Evolutionary conservation across 805 yeast species (phyloP), one percentile per base, ranked within the genome.

Genomic region (Metschnikowia kunwiensis): DNA sequence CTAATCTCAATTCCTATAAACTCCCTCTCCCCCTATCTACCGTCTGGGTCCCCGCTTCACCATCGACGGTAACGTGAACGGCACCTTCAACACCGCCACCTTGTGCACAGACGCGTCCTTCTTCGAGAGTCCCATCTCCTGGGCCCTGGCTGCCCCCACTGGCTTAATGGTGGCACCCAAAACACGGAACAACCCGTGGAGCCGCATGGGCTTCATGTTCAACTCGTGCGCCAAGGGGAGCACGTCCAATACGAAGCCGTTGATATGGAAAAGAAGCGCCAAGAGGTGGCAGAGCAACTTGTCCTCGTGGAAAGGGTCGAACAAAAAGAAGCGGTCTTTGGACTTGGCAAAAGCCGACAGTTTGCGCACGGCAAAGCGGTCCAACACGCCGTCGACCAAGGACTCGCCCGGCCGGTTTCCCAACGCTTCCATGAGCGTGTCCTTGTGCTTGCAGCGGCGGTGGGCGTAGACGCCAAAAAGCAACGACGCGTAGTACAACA

Each of bases 251-350:
- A 74, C 67, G 63, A 78, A 91, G 42, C 76, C 79, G 57, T 86
- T 86, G 38, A 89, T 70, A 58, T 82, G 91, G 55, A 93, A 65
- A 25, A 84, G 70, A 26, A 83, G 62, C 5, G 82, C 84, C 43
- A 93, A 65, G 31, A 88, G 68, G 61, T 78, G 82, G 61, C 96
- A 84, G 47, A 93, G 67, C 32, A 93, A 68, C 62, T 83, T 87
- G 63, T 87, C 96, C 60, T 87, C 96, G 54, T 78, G 77, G 51
- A 77, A 82, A 26, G 97, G 96, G 55, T 93, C 97, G 43, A 93
- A 76, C 44, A 75, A 69, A 57, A 76, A 91, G n/a, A 82, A 73
- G 49, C 81, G 75, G 44, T 82, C 87, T 55, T 81, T 82, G n/a
- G 84, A 65, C 58, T 77, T 80, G 44, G 78, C 74, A 34, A 70